Percentiles rank a stretch among this genome's conserved stretches.
phyloP scores from a whole-genome alignment of 257 asterid genomes.

The Fraxinus quadrangulata region DNA sequence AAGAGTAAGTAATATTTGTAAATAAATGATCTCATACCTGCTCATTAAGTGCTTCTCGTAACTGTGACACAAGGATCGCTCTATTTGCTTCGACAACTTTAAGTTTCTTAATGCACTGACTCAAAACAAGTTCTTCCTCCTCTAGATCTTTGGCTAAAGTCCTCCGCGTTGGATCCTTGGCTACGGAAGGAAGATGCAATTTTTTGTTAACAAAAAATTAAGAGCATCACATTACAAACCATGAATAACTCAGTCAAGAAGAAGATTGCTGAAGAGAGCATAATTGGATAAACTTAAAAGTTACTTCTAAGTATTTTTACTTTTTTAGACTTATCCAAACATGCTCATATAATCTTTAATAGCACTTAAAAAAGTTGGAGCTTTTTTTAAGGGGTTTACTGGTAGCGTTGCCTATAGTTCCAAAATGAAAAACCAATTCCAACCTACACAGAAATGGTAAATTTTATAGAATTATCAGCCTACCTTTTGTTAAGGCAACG shows the following conservation, averaged over 20 bases:
- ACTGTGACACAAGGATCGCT: slow-evolving; percentile 63
- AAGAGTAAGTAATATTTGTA: not conserved
- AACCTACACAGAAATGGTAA: too few species aligned
- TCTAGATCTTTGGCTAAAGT: slow-evolving; percentile 64
- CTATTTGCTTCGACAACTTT: slow-evolving; percentile 76
- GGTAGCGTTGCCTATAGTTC: too few species aligned
- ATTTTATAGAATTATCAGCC: not conserved
- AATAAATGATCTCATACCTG: slow-evolving; percentile 51
- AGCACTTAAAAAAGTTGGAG: not conserved
- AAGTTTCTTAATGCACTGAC: slow-evolving; percentile 67
- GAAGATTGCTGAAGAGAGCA: slow-evolving; percentile 9
- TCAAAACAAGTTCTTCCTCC: slow-evolving; percentile 66
- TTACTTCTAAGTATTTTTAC: too few species aligned
- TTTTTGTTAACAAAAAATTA: slow-evolving; percentile 13
- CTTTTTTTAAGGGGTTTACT: not conserved
- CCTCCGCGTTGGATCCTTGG: slow-evolving; percentile 68
- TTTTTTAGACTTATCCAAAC: too few species aligned
- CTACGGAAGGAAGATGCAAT: slow-evolving; percentile 41
- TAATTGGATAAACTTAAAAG: not conserved
- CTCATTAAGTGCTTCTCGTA: slow-evolving; percentile 70
- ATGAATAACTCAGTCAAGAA: not conserved
- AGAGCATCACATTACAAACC: not conserved
- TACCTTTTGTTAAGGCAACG: slow-evolving; percentile 66
- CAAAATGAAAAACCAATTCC: too few species aligned
- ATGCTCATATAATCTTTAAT: too few species aligned